phyloP scores from a whole-genome alignment of 306 rosid genomes.

The Acacia crassicarpa region DNA sequence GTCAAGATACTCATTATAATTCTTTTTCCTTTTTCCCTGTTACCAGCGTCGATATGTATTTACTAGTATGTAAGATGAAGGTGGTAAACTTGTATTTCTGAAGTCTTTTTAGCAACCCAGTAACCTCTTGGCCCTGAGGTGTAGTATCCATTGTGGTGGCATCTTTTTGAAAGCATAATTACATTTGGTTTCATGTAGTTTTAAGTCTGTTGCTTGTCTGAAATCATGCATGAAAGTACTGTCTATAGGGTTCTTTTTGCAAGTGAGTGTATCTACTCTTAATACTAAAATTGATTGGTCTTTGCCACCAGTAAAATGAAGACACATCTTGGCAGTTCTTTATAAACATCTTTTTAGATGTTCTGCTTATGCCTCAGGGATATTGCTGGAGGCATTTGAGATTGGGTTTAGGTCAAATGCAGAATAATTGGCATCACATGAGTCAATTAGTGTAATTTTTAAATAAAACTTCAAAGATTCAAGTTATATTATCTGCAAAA shows the following conservation, averaged over 20 bases:
- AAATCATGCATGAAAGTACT: background rate
- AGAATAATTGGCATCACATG: constrained; percentile 1
- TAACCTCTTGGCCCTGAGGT: constrained; percentile 7
- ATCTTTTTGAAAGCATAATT: constrained; percentile 1
- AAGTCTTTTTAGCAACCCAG: background rate
- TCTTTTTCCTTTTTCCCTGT: background rate
- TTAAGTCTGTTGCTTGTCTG: background rate
- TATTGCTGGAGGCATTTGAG: background rate
- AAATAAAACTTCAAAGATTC: background rate
- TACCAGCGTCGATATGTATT: background rate
- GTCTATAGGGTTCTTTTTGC: background rate
- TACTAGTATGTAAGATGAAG: background rate
- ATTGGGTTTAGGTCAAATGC: background rate
- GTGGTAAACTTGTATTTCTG: background rate
- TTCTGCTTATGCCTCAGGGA: constrained; percentile 9
- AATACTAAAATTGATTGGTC: background rate
- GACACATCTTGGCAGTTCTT: background rate
- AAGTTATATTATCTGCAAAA: constrained; percentile 6
- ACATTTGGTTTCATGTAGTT: background rate
- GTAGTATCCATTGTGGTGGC: background rate
- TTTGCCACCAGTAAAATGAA: constrained; percentile 20
- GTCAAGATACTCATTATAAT: background rate
- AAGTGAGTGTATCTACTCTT: constrained; percentile 3
- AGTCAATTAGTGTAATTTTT: constrained; percentile 6
- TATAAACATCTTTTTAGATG: background rate